Evolutionary conservation across 2,329 filamentous ascomycete species (phyloP).

Genomic region (Colletotrichum agaves): DNA sequence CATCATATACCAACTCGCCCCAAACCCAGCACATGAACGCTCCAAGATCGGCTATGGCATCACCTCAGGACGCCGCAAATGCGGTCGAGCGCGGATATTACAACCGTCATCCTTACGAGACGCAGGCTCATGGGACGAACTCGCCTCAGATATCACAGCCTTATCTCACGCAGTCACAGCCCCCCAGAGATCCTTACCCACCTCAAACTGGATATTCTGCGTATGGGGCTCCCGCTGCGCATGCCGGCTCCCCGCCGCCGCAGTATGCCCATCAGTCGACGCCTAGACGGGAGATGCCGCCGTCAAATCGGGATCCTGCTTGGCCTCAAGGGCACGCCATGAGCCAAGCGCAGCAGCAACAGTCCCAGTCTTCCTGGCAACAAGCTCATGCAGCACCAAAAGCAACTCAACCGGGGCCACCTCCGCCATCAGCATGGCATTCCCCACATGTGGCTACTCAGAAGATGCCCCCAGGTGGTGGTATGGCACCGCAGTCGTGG

Average conservation of each 20-base stretch:
- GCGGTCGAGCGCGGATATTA: constrained; percentile 62
- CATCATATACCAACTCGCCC: constrained; percentile 60
- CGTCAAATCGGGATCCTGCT: constrained; percentile 47
- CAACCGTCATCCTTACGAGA: constrained; percentile 48
- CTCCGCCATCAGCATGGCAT: constrained; percentile 48
- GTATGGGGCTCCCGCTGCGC: constrained; percentile 52
- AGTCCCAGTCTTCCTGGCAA: constrained; percentile 47
- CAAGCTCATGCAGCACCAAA: constrained; percentile 49
- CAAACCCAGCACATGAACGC: constrained; percentile 58
- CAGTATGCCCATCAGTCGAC: constrained; percentile 64
- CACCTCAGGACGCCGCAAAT: constrained; percentile 51
- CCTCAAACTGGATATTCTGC: constrained; percentile 55
- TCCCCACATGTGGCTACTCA: constrained; percentile 50
- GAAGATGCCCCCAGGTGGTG: constrained; percentile 49
- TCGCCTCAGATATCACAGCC: constrained; percentile 60
- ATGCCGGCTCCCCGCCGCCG: constrained; percentile 62
- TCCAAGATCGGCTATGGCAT: constrained; percentile 56
- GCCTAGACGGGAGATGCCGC: constrained; percentile 56
- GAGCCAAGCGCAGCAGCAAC: constrained; percentile 42
- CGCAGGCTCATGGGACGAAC: constrained; percentile 51
- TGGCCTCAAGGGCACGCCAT: constrained; percentile 41
- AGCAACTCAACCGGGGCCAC: constrained; percentile 40
- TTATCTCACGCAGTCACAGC: constrained; percentile 55
- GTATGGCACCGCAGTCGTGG: constrained; percentile 50
- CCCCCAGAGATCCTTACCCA: constrained; percentile 53